These are phyloP conservation scores for Hirsutella rhossiliensis DNA, from an alignment of 2,329 filamentous ascomycete species.

Conservation along the genomic window DNA sequence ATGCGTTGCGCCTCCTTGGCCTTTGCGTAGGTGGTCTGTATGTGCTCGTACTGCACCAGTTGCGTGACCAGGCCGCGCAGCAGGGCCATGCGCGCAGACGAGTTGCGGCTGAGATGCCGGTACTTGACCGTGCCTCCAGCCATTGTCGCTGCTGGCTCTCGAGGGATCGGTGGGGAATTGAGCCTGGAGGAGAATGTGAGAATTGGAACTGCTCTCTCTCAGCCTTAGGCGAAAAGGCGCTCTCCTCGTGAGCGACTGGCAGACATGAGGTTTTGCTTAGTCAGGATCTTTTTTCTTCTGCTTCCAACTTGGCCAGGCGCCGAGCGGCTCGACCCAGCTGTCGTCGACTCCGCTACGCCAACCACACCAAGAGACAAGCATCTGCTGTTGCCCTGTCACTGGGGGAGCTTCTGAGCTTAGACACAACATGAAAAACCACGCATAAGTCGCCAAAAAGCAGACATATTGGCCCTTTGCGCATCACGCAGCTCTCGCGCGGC, in stretches of 20 bases:
- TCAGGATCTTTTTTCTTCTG: not conserved
- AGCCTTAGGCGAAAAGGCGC: not conserved
- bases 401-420: not conserved
- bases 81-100: constrained; percentile 79
- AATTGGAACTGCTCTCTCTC: not conserved
- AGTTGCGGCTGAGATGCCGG: constrained; percentile 75
- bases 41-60: constrained; percentile 84
- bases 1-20: constrained; percentile 92
- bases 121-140: constrained; percentile 80
- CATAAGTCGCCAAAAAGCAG: not conserved
- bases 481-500: too few species aligned
- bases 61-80: constrained; percentile 94
- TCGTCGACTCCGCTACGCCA: not conserved
- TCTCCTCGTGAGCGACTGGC: not conserved
- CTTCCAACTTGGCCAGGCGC: not conserved
- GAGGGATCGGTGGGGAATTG: not conserved
- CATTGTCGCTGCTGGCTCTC: constrained; percentile 37
- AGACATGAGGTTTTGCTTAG: not conserved
- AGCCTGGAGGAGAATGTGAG: not conserved
- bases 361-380: not conserved
- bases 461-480: not conserved
- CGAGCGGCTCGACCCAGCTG: not conserved
- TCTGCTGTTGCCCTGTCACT: not conserved
- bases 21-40: constrained; percentile 91
- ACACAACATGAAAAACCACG: not conserved